Base-by-base conservation (phyloP, 176 grass and related monocot genomes). In the Paspalum notatum region DNA sequence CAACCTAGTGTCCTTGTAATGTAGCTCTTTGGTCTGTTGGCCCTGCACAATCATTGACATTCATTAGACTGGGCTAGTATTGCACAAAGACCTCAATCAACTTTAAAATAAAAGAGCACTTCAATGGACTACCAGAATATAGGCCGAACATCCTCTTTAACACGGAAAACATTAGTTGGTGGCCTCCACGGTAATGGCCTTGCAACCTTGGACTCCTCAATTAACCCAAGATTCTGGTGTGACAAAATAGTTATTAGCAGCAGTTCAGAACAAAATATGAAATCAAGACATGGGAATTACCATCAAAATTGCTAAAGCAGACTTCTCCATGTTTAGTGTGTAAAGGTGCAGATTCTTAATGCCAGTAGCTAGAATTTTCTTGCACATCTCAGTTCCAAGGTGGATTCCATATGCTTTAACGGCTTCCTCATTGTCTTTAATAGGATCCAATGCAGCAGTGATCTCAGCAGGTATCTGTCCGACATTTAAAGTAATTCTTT, bases 21-120 rank as follows among this genome's bases (percentile, higher is more conserved):
- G 65, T 97, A 97, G 77, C 93, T 97, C 81, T 97, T 97, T 62
- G 93, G 93, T 74, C 93, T 85, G 72, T 97, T 97, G 81, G 93
- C 93, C 93, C 93, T 97, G 80, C 54, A 89, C 7, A 66, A 38
- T 86, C 55, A 49, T 74, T 9, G 9, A 63, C 27, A 58, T 61
- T 73, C 17, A 77, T 12, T 46, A 73, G 43, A 68, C 10, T 72
- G 21, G 6, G 20, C 78, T 21, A 85, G 77, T 25, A 64, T 81
- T n/a, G 6, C 17, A 73, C 16, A 8, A 40, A 53, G 24, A 61
- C 5, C 4, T 43, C 22, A 54, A 73, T 12, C 37, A 82, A 25
- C 32, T 79, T 78, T 55, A 15, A 57, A 16, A 74, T 43, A 72
- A 83, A 8, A 71, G 54, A 59, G 5, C 4, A 42, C 59, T 61